phyloP scores from a whole-genome alignment of 2,329 filamentous ascomycete species.

The Boeremia exigua region DNA sequence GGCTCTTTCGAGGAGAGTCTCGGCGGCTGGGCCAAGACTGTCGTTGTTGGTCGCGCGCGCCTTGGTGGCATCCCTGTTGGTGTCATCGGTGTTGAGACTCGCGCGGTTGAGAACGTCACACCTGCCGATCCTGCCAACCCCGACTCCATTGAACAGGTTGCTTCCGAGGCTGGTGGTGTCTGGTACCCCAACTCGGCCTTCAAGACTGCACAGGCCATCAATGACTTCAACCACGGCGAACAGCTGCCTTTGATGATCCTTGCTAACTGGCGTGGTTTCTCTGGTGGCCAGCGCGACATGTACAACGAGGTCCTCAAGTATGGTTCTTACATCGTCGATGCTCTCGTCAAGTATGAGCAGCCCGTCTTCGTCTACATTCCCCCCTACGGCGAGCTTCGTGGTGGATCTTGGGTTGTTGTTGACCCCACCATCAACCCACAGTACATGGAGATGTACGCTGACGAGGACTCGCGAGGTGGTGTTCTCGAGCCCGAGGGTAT shows the following conservation, averaged over 20 bases:
- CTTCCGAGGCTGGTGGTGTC: slow-evolving; percentile 94
- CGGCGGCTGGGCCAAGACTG: slow-evolving; percentile 94
- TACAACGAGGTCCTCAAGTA: slow-evolving; percentile 99
- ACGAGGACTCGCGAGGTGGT: slow-evolving; percentile 92
- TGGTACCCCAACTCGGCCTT: slow-evolving; percentile 99
- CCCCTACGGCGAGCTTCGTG: slow-evolving; percentile 93
- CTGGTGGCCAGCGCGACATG: slow-evolving; percentile 98
- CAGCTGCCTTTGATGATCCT: slow-evolving; percentile 98
- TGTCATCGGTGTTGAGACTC: slow-evolving; percentile 96
- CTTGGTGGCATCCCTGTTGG: slow-evolving; percentile 97
- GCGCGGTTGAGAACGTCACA: slow-evolving; percentile 94
- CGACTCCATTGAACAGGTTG: slow-evolving; percentile 95
- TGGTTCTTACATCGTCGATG: slow-evolving; percentile 98
- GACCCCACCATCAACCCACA: slow-evolving; percentile 97
- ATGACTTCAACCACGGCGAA: slow-evolving; percentile 98
- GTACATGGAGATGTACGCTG: slow-evolving; percentile 99
- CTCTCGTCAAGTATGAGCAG: slow-evolving; percentile 97
- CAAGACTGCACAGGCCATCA: slow-evolving; percentile 99
- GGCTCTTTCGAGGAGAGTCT: slow-evolving; percentile 97
- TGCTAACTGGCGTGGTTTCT: slow-evolving; percentile 99
- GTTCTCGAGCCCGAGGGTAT: slow-evolving; percentile 98
- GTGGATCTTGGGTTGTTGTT: slow-evolving; percentile 98
- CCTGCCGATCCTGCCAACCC: slow-evolving; percentile 97
- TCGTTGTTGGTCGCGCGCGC: slow-evolving; percentile 94
- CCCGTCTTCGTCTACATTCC: slow-evolving; percentile 99